A percentile compares a stretch with the other conserved stretches of the same genome.
Conservation (phyloP, 2,329 filamentous ascomycete species). For the Bipolaris cookei region DNA sequence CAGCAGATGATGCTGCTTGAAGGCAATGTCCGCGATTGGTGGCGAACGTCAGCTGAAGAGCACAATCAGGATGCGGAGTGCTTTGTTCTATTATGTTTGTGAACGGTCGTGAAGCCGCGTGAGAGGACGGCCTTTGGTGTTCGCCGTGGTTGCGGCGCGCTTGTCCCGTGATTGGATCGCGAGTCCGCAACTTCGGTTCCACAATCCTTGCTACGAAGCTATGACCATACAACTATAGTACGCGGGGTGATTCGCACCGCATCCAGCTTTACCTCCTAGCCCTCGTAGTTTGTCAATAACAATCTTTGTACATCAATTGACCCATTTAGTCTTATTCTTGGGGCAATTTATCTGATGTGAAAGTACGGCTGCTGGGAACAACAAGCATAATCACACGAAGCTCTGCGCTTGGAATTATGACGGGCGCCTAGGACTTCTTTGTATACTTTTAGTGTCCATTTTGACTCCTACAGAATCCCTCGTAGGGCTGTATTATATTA, state of each 20-base stretch:
- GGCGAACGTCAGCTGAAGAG: background rate
- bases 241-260: background rate
- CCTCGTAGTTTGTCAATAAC: background rate
- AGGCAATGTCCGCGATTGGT: background rate
- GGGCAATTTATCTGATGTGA: no score
- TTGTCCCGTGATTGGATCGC: constrained; percentile 26
- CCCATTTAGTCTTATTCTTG: background rate
- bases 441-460: background rate
- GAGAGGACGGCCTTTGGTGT: constrained; percentile 9
- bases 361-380: background rate
- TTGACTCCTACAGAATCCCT: background rate
- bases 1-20: background rate
- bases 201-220: constrained; percentile 17
- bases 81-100: background rate
- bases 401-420: background rate
- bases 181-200: constrained; percentile 18
- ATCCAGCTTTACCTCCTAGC: background rate
- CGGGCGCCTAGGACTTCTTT: background rate
- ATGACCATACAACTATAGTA: background rate
- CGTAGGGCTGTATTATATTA: background rate
- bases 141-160: constrained; percentile 23
- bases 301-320: background rate
- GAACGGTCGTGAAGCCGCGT: constrained; percentile 7
- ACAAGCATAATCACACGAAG: background rate
- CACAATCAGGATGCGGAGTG: background rate